These are phyloP conservation scores for Globisporangium spinosum DNA, from an alignment of 352 stramenopile species.

Conservation along the genomic window DNA sequence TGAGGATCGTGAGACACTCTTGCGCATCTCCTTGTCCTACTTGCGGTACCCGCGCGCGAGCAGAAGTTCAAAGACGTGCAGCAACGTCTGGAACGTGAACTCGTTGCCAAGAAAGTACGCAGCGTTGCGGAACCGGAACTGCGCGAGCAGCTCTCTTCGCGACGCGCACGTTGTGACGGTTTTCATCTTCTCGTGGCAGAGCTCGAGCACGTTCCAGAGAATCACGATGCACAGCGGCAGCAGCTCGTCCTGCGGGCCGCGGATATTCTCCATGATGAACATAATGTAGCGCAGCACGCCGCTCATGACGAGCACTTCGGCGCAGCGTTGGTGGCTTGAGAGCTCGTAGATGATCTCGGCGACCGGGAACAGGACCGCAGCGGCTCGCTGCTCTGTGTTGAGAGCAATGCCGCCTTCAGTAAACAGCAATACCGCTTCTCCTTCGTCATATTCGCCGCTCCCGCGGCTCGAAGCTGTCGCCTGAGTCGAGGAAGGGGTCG, in stretches of 20 bases:
- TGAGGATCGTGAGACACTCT: conserved; percentile 71
- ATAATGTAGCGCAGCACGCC: conserved; percentile 65
- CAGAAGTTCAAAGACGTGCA: conserved; percentile 55
- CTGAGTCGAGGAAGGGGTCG: background rate
- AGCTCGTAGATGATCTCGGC: conserved; percentile 65
- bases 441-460: background rate
- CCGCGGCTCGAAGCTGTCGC: too few relatives aligned
- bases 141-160: conserved; percentile 51
- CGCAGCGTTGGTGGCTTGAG: conserved; percentile 58
- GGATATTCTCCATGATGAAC: conserved; percentile 54
- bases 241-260: conserved; percentile 58
- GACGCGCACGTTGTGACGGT: conserved; percentile 36
- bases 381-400: conserved; percentile 16
- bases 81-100: conserved; percentile 53
- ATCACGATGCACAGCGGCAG: conserved; percentile 63
- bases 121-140: conserved; percentile 62
- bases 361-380: conserved; percentile 49
- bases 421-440: background rate
- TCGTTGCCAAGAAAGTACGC: conserved; percentile 56
- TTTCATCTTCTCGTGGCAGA: conserved; percentile 53
- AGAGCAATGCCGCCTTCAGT: background rate
- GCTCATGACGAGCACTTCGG: conserved; percentile 61
- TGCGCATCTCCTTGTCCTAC: conserved; percentile 79
- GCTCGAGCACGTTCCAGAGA: conserved; percentile 76
- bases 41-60: conserved; percentile 54